Conservation (phyloP, 2,329 filamentous ascomycete species). For the Talaromyces rugulosus region DNA sequence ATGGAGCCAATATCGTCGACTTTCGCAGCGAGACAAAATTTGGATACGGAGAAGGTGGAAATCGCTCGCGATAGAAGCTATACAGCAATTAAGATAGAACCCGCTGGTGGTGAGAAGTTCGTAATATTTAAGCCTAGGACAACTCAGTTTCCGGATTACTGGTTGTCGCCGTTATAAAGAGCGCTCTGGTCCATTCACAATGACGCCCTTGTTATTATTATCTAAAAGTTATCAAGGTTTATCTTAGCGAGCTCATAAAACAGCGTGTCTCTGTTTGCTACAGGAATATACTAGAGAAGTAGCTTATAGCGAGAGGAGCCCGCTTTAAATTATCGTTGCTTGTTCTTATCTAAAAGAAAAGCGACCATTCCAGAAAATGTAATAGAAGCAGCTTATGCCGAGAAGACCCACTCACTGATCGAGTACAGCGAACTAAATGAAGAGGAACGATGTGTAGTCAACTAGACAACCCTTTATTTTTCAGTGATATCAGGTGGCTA, state of each 20-base stretch:
- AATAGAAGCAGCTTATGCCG: not conserved
- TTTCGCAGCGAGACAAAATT: not conserved
- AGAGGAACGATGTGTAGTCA: not conserved
- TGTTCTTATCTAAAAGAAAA: slow-evolving; percentile 1
- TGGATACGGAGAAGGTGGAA: not conserved
- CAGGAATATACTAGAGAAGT: not conserved
- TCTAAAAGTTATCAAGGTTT: too few relatives aligned
- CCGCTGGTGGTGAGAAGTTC: not conserved
- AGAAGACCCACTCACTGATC: not conserved
- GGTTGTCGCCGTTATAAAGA: not conserved
- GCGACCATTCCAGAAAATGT: not conserved
- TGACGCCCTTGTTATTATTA: not conserved
- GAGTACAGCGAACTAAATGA: slow-evolving; percentile 1
- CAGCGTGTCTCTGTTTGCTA: not conserved
- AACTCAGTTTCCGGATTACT: not conserved
- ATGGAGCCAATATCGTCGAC: not conserved
- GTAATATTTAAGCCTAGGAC: not conserved
- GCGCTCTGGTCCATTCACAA: not conserved
- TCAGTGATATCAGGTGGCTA: not conserved
- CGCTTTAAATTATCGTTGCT: not conserved
- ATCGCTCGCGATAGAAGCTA: not conserved
- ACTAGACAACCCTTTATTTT: not conserved
- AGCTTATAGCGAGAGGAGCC: slow-evolving; percentile 1
- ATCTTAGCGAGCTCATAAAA: not conserved
- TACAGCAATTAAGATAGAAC: not conserved